Evolutionary conservation across 306 rosid genomes (phyloP), one percentile per base, ranked within the genome.

Genomic region (Comarum palustre): DNA sequence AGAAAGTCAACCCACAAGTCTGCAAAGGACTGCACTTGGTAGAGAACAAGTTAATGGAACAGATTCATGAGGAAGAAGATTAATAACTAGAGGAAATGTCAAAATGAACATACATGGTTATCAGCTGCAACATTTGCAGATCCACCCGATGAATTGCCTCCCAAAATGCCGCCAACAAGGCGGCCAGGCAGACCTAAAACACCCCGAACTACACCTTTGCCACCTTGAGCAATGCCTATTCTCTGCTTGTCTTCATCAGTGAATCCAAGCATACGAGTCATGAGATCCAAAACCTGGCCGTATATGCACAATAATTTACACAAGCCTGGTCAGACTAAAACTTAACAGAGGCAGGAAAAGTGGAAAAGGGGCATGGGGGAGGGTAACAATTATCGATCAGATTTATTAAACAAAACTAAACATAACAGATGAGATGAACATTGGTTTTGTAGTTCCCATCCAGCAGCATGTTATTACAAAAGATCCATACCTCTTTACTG

Each of bases 1-100:
- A 94, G 98, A 77, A 91, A 94, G 87, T 91, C 98, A 73, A 94
- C 98, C 98, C 98, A 94, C 69, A 94, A 59, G 89, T 94, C 98
- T 84, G 98, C 94, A 77, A 94, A 94, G 77, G 98, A 94, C 98
- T 94, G 96, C 16, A 76, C n/a, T 73, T 12, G 58, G 41, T 15
- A 73, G 58, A 59, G 67, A 77, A 68, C 72, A 5, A 31, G 76
- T 63, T 63, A 58, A 31, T 19, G 31, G 58, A 29, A 17, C 42
- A 46, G 15, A 58, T 2, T 72, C 52, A 39, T 17, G 62, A 14
- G 64, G 17, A 27, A 9, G 7, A 16, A 2, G 4, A 25, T 10
- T 6, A 41, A 6, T 42, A 66, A 22, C 47, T 64, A 38, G 32
- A 6, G 68, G 17, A 34, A n/a, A 3, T 1, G 8, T 27, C 38